Evolutionary conservation across 257 asterid genomes (phyloP), one percentile per base, ranked within the genome.

Genomic region (Petunia axillaris): DNA sequence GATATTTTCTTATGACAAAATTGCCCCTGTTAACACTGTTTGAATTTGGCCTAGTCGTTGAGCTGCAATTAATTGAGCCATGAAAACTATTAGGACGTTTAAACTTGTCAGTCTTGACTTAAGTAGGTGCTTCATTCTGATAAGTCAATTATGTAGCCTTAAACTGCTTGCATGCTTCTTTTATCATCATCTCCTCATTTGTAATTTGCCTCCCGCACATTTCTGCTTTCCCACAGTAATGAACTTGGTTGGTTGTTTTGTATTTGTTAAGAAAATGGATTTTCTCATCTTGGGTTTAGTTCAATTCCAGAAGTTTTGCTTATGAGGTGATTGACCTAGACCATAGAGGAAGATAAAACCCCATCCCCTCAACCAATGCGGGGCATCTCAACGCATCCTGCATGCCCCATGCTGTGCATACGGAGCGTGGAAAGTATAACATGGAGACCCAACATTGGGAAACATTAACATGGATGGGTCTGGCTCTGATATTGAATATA

Each of bases 81-180:
- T 46, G 77, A 70, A 48, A 70, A 70, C 5, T 46, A 59, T 11
- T 25, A 71, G 77, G 40, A 71, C 44, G 43, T 71, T 48, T 11
- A 46, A 71, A 48, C 25, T 71, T 14, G 55, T 2, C 35, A 10
- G 6, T 5, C 11, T 48, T 71, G 3, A 44, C 48, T 39, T 64
- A 10, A 10, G 1, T 71, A 71, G 13, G 13, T 71, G 77, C 6
- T 71, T 35, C 25, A 25, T 16, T 71, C 11, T 41, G 38, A 8
- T 3, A 15, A 48, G 3, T 48, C 60, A 35, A 35, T 71, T 25
- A 10, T 71, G 0, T 66, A 43, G 75, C 14, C 54, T 15, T 43
- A 15, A 2, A 14, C 48, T 71, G 25, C 60, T 71, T 71, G 35
- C 77, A 35, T 71, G 3, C 60, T 48, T 71, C 5, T 48, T 48